A percentile compares a stretch with the other conserved stretches of the same genome.
Evolutionary conservation across 176 grass and related monocot genomes (phyloP).

Genomic region (Ensete glaucum): DNA sequence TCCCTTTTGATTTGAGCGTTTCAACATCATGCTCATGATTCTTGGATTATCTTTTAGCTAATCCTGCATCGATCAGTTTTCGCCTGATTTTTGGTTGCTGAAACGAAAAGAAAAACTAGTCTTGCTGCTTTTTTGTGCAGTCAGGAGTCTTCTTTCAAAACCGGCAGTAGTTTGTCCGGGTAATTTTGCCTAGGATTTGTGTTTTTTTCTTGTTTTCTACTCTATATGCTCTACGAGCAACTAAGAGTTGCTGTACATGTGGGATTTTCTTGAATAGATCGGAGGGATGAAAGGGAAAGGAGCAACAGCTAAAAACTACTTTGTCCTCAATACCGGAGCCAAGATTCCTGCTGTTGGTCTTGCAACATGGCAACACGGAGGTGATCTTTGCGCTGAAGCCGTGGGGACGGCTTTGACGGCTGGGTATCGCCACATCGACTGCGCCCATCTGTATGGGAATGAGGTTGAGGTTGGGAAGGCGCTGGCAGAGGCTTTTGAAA

Average conservation of each 20-base stretch:
- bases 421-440: conserved; percentile 36
- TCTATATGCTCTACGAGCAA: neutral
- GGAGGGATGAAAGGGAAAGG: conserved; percentile 22
- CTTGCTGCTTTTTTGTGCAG: neutral
- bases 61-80: neutral
- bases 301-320: conserved; percentile 22
- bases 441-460: conserved; percentile 37
- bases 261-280: neutral
- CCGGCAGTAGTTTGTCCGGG: neutral
- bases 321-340: conserved; percentile 36
- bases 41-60: neutral
- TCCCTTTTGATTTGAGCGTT: neutral
- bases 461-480: conserved; percentile 34
- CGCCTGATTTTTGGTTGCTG: neutral
- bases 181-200: neutral
- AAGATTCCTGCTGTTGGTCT: conserved; percentile 35
- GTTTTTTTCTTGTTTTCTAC: neutral
- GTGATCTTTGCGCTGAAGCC: conserved; percentile 32
- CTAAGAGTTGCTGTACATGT: neutral
- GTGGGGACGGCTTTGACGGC: conserved; percentile 25
- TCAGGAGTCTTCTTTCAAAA: too few relatives aligned
- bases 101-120: neutral
- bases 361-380: conserved; percentile 36
- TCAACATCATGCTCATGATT: neutral
- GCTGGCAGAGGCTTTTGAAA: conserved; percentile 21